Evolutionary conservation across 495 filamentous ascomycete species (phyloP).

Genomic region (Lepraria neglecta): DNA sequence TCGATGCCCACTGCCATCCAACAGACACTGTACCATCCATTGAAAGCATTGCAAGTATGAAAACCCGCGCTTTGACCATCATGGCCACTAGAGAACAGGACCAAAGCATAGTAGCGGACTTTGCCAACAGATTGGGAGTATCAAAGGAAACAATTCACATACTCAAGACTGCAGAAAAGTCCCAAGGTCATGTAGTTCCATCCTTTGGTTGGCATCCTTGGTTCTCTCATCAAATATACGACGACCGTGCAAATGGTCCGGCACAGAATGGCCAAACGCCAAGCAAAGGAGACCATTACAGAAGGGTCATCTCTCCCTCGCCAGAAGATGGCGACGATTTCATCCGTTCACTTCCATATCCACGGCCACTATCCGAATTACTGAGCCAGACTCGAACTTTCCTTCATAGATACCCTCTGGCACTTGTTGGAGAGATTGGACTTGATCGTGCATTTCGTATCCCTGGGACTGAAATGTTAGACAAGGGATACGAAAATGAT

Average conservation of each 20-base stretch:
- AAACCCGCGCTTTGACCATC: conserved; percentile 66
- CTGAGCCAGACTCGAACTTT: conserved; percentile 58
- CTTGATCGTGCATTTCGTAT: conserved; percentile 81
- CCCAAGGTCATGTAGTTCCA: conserved; percentile 53
- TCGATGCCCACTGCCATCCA: conserved; percentile 96
- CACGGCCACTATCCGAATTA: conserved; percentile 59
- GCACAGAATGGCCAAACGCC: neutral
- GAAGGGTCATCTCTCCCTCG: conserved; percentile 54
- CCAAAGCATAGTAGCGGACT: conserved; percentile 71
- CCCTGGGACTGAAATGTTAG: conserved; percentile 54
- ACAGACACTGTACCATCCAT: conserved; percentile 85
- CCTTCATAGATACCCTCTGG: conserved; percentile 56
- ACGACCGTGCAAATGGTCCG: conserved; percentile 42
- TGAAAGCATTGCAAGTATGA: conserved; percentile 64
- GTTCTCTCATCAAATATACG: conserved; percentile 86
- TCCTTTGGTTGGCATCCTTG: conserved; percentile 99
- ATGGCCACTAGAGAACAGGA: conserved; percentile 88
- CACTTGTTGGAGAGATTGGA: conserved; percentile 84
- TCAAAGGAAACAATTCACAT: conserved; percentile 24
- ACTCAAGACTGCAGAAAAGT: conserved; percentile 19
- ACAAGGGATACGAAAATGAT: conserved; percentile 49
- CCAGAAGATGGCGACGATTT: conserved; percentile 53
- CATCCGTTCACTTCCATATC: conserved; percentile 61
- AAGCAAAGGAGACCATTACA: conserved; percentile 66
- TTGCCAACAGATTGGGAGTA: conserved; percentile 48